Percentiles rank a stretch among this genome's conserved stretches.
These are phyloP conservation scores for Diaporthe destruens DNA, from an alignment of 2,329 filamentous ascomycete genomes.

Conservation along the genomic window DNA sequence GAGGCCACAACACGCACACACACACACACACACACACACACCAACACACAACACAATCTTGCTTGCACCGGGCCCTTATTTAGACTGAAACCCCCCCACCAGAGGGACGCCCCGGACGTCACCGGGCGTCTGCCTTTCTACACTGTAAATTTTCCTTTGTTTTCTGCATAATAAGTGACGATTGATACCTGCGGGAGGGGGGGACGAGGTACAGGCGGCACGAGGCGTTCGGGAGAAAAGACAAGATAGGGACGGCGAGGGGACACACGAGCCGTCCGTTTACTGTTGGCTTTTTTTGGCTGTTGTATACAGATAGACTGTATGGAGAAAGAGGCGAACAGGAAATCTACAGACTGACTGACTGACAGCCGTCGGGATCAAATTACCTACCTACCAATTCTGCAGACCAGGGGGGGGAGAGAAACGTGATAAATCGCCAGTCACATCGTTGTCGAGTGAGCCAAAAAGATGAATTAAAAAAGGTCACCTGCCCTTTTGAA, in stretches of 20 bases:
- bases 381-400: background rate
- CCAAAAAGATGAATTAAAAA: background rate
- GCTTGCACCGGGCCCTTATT: constrained; percentile 2
- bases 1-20: background rate
- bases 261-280: constrained; percentile 5
- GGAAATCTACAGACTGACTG: constrained; percentile 1
- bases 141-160: constrained; percentile 32
- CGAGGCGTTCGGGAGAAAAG: constrained; percentile 34
- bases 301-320: constrained; percentile 20
- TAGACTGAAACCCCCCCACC: constrained; percentile 17
- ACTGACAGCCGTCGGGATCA: constrained; percentile 1
- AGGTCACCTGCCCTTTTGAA: background rate
- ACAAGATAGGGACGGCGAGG: background rate
- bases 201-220: constrained; percentile 3
- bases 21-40: no score
- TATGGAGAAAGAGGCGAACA: constrained; percentile 23
- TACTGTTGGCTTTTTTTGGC: background rate
- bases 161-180: constrained; percentile 34
- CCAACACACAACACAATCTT: constrained; percentile 11
- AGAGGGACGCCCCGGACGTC: background rate
- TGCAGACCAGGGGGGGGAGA: background rate
- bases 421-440: background rate
- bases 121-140: background rate
- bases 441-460: background rate
- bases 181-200: constrained; percentile 37